Conservation (phyloP, 176 grass and related monocot genomes). For the Musa schizocarpa region DNA sequence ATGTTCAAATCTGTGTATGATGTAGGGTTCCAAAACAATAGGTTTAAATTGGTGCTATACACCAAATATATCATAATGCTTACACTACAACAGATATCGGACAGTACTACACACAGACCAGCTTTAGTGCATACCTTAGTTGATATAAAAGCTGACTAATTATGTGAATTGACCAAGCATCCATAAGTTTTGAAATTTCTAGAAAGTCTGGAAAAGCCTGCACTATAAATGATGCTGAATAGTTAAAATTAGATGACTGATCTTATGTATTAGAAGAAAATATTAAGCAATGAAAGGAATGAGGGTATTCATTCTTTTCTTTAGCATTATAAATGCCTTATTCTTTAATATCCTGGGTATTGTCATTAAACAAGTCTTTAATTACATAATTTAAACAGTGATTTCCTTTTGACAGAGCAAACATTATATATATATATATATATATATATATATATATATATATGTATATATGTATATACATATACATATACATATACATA, state of each 20-base stretch:
- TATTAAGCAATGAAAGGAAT: not conserved
- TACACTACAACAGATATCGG: too few species aligned
- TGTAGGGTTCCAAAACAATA: too few species aligned
- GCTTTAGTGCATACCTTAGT: too few species aligned
- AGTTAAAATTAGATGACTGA: not conserved
- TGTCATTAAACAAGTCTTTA: not conserved
- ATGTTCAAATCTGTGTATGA: too few species aligned
- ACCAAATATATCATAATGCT: too few species aligned
- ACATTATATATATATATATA: not conserved
- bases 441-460: not conserved
- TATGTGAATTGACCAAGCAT: not conserved
- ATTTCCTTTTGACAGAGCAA: not conserved
- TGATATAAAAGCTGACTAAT: not conserved
- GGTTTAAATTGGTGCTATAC: too few species aligned
- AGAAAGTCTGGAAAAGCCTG: not conserved
- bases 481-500: too few species aligned
- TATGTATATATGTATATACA: not conserved
- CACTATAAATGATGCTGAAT: not conserved
- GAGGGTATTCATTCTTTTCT: not conserved
- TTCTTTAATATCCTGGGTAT: not conserved
- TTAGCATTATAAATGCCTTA: not conserved
- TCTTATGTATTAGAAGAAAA: not conserved
- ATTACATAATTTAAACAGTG: not conserved
- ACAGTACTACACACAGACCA: too few species aligned
- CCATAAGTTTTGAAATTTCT: not conserved